These are phyloP conservation scores for Umbelopsis isabellina DNA, from an alignment of 192 early-diverging fungal genomes.

Conservation along the genomic window DNA sequence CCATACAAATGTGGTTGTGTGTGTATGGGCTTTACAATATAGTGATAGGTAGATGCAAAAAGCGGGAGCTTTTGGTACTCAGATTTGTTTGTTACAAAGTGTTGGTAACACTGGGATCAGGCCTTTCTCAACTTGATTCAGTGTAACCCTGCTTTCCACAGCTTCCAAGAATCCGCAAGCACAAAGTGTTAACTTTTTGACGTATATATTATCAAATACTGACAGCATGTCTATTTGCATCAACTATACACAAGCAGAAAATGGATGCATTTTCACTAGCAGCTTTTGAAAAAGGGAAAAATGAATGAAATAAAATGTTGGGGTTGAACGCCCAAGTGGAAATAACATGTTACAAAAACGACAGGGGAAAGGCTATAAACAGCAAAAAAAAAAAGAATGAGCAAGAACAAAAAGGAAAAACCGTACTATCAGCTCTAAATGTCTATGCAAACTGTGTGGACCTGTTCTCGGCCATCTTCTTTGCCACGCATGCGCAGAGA, in stretches of 20 bases:
- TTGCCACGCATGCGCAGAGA: constrained; percentile 38
- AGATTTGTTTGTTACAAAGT: too few species aligned
- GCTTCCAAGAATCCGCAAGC: too few species aligned
- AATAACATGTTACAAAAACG: background rate
- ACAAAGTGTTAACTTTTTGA: too few species aligned
- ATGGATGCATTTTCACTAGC: background rate
- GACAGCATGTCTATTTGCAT: background rate
- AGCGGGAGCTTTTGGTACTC: too few species aligned
- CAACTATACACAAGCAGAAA: constrained; percentile 1
- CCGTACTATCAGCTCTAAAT: background rate
- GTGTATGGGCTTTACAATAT: too few species aligned
- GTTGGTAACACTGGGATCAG: too few species aligned
- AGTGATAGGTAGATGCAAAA: too few species aligned
- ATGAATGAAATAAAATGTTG: background rate
- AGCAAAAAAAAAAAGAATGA: constrained; percentile 3
- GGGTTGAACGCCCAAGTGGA: background rate
- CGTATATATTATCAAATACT: background rate
- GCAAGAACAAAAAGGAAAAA: background rate
- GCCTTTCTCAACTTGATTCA: too few species aligned
- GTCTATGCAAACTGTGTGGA: background rate
- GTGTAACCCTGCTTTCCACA: too few species aligned
- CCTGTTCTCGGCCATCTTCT: constrained; percentile 18
- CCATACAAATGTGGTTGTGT: too few species aligned
- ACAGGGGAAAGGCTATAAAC: constrained; percentile 1
- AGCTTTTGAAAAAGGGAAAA: background rate